Evolutionary conservation across 192 early-diverging fungal genomes (phyloP), one percentile per base, ranked within the genome.

Genomic region (Pilaira anomala): DNA sequence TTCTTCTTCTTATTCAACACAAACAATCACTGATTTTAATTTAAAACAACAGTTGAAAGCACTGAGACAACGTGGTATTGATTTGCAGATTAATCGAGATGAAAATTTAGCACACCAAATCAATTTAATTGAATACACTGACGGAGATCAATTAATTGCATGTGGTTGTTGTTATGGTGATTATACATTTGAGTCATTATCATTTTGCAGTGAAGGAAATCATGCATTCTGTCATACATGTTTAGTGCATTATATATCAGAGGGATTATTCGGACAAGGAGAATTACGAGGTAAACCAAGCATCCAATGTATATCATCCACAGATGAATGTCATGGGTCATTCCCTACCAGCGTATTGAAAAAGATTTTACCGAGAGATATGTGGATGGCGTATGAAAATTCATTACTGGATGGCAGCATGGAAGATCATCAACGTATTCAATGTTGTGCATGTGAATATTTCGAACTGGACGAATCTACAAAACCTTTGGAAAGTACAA

Each of bases 151-250:
- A 36, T 46, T 73, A 13, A 80, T 80, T n/a, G 64, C 70, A 12
- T 80, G 79, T 58, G 70, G 57, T 36, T 80, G 79, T 44, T 80
- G 79, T 49, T 79, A 69, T 50, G 66, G 52, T 44, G 79, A 80
- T 41, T 76, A 61, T 51, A 21, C 79, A 19, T 80, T 80, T 57
- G 79, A 80, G 62, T 33, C 66, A 11, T 45, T 80, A 2, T 58
- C 44, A 12, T 55, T 60, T 58, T 80, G 79, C 61, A 76, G 57
- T 26, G 50, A 72, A 49, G 79, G 78, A 13, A 55, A 56, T 3
- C 79, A 80, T 41, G 24, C 72, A 11, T 80, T 78, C 18, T 80
- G 79, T 49, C 49, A 73, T 22, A 59, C 54, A 6, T 80, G 79
- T 41, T 48, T 80, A 5, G 50, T 46, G n/a, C 74, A 53, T 19